Evolutionary conservation across 1,284 basidiomycete genomes (phyloP), one percentile per base, ranked within the genome.

Genomic region (Marasmius fiardii): DNA sequence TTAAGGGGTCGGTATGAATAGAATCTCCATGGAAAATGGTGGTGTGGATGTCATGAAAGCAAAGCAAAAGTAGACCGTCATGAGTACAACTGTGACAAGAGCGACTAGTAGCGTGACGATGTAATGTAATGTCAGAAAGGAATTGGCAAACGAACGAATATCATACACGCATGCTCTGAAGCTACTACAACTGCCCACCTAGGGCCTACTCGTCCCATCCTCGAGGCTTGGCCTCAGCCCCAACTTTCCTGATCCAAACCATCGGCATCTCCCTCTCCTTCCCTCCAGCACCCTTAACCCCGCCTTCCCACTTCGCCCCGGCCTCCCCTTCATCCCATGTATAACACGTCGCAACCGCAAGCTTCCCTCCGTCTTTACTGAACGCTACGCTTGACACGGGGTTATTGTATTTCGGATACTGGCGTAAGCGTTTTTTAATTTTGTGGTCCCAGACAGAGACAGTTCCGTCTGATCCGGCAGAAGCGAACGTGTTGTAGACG

Each of bases 371-470:
- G 62, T 95, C 90, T 24, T 80, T 84, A 61, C 88, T 93, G 73
- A 96, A 97, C 1, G 88, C 81, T 51, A 93, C 74, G 1, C 86
- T 81, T 0, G 89, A 82, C 37, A 95, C 82, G 5, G 91, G 80
- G 0, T 83, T 78, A 8, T 79, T 74, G 72, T 88, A 95, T 66
- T 92, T 90, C 0, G 89, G 86, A 63, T 92, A 94, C 64, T 95
- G 92, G 37, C 93, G 85, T 60, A 98, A 78, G 11, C 97, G 85
- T 71, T 99, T 99, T 77, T 98, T 98, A 47, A 95, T 91, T 60
- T 89, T 88, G 70, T 97, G 93, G 68, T 99, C 97, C 96, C 96
- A 99, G 58, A 98, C 86, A 0, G 92, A 93, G 39, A 96, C 88
- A 4, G 90, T 88, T 1, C 86, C 88, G 71, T 98, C 95, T 0